phyloP scores from a whole-genome alignment of 768 basidiomycete species.

The Boletus insuetus region DNA sequence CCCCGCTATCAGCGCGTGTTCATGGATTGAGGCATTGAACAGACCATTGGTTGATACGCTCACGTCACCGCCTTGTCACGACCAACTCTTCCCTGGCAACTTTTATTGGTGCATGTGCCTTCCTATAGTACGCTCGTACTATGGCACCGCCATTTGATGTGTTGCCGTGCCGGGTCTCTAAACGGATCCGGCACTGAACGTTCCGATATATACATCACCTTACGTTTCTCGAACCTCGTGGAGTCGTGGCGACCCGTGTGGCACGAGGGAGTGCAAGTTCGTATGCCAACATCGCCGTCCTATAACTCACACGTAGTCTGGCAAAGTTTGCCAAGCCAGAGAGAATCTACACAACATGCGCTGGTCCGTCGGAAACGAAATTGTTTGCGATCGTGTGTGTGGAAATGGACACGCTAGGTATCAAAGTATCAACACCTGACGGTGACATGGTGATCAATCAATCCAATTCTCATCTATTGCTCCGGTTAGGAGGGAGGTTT shows the following conservation, averaged over 20 bases:
- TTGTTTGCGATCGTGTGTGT: not conserved
- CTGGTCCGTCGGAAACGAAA: not conserved
- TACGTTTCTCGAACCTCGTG: conserved; percentile 6
- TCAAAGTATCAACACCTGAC: not conserved
- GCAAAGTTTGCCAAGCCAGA: not conserved
- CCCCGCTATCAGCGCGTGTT: not conserved
- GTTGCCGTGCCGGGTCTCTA: not conserved
- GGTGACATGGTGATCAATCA: not conserved
- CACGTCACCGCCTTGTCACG: not conserved
- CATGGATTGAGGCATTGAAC: not conserved
- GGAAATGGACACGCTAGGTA: not conserved
- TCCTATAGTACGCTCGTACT: not conserved
- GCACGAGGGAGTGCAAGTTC: not conserved
- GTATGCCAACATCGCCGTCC: not conserved
- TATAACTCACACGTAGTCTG: not conserved
- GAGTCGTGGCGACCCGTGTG: not conserved
- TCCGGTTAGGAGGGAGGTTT: too few species aligned
- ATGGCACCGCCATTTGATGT: not conserved
- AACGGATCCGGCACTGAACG: not conserved
- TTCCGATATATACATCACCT: not conserved
- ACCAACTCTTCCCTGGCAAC: not conserved
- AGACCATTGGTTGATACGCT: not conserved
- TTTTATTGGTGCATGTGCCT: not conserved
- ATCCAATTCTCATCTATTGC: too few species aligned
- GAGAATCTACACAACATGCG: not conserved